Evolutionary conservation across 306 rosid species (phyloP).

Genomic region (Dalbergia oliveri): DNA sequence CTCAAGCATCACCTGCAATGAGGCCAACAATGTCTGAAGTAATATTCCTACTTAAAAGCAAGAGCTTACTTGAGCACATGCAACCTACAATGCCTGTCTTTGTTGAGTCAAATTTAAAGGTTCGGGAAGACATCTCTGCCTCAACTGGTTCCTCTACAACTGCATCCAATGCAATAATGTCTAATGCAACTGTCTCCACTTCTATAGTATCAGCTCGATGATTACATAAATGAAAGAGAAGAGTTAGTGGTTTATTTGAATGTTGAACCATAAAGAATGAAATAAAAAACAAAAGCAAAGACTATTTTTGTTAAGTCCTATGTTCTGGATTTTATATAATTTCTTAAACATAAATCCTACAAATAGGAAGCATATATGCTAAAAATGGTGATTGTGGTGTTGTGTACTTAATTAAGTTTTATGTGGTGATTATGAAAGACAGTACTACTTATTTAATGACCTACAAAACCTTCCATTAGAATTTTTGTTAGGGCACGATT

Average conservation of each 20-base stretch:
- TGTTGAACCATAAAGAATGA: not conserved
- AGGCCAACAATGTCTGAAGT: conserved; percentile 82
- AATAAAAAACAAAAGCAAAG: no score
- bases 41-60: conserved; percentile 61
- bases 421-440: no score
- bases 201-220: conserved; percentile 58
- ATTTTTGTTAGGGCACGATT: no score
- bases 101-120: conserved; percentile 54
- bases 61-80: conserved; percentile 37
- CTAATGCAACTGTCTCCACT: conserved; percentile 69
- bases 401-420: no score
- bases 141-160: conserved; percentile 56
- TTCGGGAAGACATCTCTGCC: conserved; percentile 52
- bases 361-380: no score
- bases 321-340: no score
- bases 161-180: conserved; percentile 58
- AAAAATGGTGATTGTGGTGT: no score
- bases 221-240: not conserved
- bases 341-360: no score
- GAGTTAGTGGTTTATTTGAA: not conserved
- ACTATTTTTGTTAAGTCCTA: no score
- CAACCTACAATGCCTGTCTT: conserved; percentile 67
- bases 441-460: no score
- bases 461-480: no score
- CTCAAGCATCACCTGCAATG: conserved; percentile 61